Evolutionary conservation across 2,329 filamentous ascomycete genomes (phyloP).

Genomic region (Verticillium isaacii): DNA sequence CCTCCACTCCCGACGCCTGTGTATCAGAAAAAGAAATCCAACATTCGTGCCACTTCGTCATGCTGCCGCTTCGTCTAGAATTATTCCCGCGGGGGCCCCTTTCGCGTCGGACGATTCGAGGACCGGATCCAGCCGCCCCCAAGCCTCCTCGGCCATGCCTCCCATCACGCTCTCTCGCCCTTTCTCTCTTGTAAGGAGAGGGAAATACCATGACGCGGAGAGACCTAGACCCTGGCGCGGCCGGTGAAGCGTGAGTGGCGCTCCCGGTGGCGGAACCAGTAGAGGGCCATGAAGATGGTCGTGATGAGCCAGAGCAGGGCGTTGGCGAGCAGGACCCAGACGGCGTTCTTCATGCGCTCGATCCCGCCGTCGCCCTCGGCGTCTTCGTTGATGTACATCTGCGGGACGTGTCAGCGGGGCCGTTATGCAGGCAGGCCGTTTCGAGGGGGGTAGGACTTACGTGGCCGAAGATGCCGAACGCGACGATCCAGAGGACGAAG

Average conservation of each 20-base stretch:
- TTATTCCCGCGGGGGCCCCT: neutral
- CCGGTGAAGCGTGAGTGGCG: conserved; percentile 53
- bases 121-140: neutral
- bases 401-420: conserved; percentile 17
- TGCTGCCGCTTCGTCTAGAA: neutral
- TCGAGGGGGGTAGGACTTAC: neutral
- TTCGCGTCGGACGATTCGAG: neutral
- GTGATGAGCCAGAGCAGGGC: conserved; percentile 72
- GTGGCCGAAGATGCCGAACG: conserved; percentile 78
- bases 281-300: conserved; percentile 46
- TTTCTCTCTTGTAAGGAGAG: too few relatives aligned
- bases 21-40: neutral
- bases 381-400: conserved; percentile 67
- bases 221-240: conserved; percentile 44
- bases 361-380: conserved; percentile 59
- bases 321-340: conserved; percentile 76
- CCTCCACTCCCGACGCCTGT: neutral
- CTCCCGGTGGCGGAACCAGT: conserved; percentile 56
- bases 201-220: too few relatives aligned
- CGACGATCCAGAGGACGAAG: conserved; percentile 72
- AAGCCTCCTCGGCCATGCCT: neutral
- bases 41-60: neutral
- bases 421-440: neutral
- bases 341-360: conserved; percentile 76
- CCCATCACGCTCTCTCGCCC: neutral